phyloP scores from a whole-genome alignment of 805 yeast species.

The Candida hungchunana region DNA sequence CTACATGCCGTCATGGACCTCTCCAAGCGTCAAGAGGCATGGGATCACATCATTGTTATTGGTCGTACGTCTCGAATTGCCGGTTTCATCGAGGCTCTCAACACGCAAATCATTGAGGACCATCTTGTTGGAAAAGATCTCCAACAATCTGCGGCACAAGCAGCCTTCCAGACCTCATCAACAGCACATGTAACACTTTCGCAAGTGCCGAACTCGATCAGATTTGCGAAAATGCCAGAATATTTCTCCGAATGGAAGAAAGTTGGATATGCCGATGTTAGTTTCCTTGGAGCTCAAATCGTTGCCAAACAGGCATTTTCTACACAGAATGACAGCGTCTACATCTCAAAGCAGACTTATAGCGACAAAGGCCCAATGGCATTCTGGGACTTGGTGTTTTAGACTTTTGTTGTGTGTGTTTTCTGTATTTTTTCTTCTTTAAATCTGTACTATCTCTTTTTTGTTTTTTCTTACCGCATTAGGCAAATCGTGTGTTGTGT shows the following conservation, averaged over 20 bases:
- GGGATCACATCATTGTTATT: constrained; percentile 73
- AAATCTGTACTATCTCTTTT: too few species aligned
- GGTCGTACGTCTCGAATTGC: constrained; percentile 75
- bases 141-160: constrained; percentile 26
- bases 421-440: too few species aligned
- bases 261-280: constrained; percentile 67
- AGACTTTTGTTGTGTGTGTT: too few species aligned
- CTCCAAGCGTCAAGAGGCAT: constrained; percentile 72
- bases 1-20: constrained; percentile 60
- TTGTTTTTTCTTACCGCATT: too few species aligned
- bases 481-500: background rate
- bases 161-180: constrained; percentile 25
- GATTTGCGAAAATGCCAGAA: constrained; percentile 71
- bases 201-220: constrained; percentile 80
- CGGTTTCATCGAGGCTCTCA: constrained; percentile 71
- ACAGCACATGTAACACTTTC: constrained; percentile 29
- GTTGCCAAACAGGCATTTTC: constrained; percentile 81
- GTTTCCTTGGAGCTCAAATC: constrained; percentile 83
- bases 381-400: constrained; percentile 62
- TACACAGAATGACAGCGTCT: constrained; percentile 54
- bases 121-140: constrained; percentile 40
- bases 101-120: constrained; percentile 52
- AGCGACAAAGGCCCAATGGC: constrained; percentile 77
- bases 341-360: constrained; percentile 65
- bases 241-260: constrained; percentile 95